A percentile compares a stretch with the other conserved stretches of the same genome.
These are phyloP conservation scores for Solanum habrochaites DNA, from an alignment of 257 asterid species.

Conservation along the genomic window DNA sequence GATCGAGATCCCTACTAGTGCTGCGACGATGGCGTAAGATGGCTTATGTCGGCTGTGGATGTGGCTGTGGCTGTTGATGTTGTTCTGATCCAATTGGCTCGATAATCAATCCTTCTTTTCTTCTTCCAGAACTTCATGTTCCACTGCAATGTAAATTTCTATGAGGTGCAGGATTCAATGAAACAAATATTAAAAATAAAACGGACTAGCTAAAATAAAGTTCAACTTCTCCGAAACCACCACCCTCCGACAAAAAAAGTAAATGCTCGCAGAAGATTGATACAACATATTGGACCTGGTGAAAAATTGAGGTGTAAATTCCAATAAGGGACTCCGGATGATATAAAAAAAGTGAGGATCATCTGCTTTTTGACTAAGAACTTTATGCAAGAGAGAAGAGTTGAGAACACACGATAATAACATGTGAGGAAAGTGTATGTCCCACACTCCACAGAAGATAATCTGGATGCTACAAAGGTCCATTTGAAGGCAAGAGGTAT, in stretches of 20 bases:
- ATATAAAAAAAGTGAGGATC: too few relatives aligned
- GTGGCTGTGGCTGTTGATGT: conserved; percentile 27
- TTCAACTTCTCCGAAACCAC: background rate
- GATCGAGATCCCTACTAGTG: conserved; percentile 74
- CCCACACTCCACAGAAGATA: too few relatives aligned
- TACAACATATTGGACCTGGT: too few relatives aligned
- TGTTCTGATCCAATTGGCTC: conserved; percentile 47
- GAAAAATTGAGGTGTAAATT: too few relatives aligned
- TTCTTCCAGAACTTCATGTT: conserved; percentile 87
- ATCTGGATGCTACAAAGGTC: too few relatives aligned
- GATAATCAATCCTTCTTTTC: conserved; percentile 70
- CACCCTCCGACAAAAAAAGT: background rate
- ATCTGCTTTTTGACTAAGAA: too few relatives aligned
- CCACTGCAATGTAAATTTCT: conserved; percentile 56
- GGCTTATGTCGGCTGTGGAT: conserved; percentile 22
- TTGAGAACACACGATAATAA: too few relatives aligned
- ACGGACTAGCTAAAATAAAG: background rate
- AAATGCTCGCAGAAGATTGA: too few relatives aligned
- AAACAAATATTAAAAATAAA: background rate
- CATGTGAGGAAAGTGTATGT: too few relatives aligned
- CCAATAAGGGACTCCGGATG: too few relatives aligned
- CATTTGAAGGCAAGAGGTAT: too few relatives aligned
- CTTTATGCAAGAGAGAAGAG: too few relatives aligned
- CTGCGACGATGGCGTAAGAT: conserved; percentile 46
- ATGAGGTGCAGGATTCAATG: background rate